These are phyloP conservation scores for Tetradesmus lagerheimii DNA, from an alignment of 139 green algal species.

Conservation along the genomic window DNA sequence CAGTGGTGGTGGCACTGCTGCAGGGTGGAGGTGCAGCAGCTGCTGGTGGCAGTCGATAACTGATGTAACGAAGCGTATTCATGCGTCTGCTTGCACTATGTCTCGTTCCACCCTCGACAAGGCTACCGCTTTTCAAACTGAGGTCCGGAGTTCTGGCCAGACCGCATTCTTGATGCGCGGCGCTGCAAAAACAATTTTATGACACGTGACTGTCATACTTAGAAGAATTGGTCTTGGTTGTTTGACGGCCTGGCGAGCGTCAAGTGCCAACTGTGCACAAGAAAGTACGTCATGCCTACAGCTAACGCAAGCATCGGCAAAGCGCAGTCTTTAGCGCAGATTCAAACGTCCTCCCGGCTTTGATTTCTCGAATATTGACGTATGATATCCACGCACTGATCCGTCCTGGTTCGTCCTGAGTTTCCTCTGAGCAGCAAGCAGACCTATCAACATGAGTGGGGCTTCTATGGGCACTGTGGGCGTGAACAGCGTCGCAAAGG, in stretches of 20 bases:
- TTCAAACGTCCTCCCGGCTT: background rate
- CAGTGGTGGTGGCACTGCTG: background rate
- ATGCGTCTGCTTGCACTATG: no score
- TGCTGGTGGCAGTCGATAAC: background rate
- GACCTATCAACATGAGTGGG: constrained; percentile 12
- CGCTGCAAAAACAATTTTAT: background rate
- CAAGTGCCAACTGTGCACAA: background rate
- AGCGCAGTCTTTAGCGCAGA: background rate
- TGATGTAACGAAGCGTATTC: no score
- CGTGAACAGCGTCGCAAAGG: constrained; percentile 14
- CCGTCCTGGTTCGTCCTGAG: background rate
- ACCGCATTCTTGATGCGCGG: background rate
- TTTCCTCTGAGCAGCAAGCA: background rate
- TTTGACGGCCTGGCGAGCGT: background rate
- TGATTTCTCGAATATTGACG: background rate
- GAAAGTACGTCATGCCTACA: background rate
- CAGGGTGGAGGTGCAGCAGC: background rate
- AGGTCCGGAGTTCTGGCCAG: background rate
- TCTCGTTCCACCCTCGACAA: no score
- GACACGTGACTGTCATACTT: no score
- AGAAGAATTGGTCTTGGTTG: no score
- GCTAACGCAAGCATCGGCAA: background rate
- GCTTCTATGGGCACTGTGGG: background rate
- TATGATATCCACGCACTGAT: background rate
- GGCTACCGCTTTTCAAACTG: no score